Evolutionary conservation across 2,329 filamentous ascomycete genomes (phyloP).

Genomic region (Aspergillus bombycis): DNA sequence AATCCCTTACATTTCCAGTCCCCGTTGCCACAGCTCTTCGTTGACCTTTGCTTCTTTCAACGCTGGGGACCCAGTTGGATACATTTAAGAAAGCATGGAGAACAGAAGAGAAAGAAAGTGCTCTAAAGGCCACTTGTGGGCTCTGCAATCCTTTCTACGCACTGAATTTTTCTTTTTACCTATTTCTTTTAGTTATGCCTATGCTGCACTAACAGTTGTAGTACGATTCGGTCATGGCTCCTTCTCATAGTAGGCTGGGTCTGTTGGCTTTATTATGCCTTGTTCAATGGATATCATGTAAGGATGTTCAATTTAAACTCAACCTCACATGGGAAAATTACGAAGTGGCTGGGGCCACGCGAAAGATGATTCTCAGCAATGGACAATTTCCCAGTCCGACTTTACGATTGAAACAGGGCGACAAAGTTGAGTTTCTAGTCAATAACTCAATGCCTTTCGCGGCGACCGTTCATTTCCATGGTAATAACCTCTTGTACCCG

Average conservation of each 20-base stretch:
- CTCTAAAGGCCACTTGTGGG: neutral
- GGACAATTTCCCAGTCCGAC: constrained; percentile 33
- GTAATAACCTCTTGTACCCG: constrained; percentile 12
- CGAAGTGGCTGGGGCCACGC: constrained; percentile 27
- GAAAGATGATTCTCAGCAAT: constrained; percentile 32
- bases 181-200: neutral
- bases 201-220: neutral
- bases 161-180: neutral
- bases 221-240: constrained; percentile 2
- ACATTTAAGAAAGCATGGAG: neutral
- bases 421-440: constrained; percentile 33
- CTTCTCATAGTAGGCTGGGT: constrained; percentile 3
- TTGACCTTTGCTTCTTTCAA: neutral
- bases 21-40: neutral
- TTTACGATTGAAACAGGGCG: constrained; percentile 30
- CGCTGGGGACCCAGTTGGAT: neutral
- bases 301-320: constrained; percentile 7
- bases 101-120: neutral
- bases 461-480: constrained; percentile 37
- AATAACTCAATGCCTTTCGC: constrained; percentile 33
- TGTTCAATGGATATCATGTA: constrained; percentile 13
- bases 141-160: neutral
- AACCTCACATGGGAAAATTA: constrained; percentile 30
- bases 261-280: constrained; percentile 13
- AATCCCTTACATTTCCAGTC: neutral